A percentile compares a stretch with the other conserved stretches of the same genome.
These are phyloP conservation scores for Magnolia officinalis DNA, from an alignment of 164 flowering plant genomes.

Conservation along the genomic window DNA sequence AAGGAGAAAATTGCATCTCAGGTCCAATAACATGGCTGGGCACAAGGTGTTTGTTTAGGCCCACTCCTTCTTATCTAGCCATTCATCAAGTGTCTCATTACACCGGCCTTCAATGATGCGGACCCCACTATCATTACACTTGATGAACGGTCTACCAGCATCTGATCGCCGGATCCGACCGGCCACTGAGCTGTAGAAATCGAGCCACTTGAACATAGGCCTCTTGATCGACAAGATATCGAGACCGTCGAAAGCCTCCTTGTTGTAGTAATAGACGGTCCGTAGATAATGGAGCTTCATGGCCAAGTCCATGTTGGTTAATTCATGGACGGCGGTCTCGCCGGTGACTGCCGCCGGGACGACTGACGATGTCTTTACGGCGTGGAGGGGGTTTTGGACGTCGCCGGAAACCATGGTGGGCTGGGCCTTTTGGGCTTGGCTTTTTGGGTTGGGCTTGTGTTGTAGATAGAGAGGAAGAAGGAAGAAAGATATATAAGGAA, in stretches of 20 bases:
- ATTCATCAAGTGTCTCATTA: constrained; percentile 39
- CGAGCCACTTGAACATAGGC: constrained; percentile 56
- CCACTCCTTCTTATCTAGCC: constrained; percentile 24
- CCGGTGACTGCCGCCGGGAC: constrained; percentile 55
- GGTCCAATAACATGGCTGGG: constrained; percentile 46
- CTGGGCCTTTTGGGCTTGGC: background rate
- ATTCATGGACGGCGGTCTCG: constrained; percentile 30
- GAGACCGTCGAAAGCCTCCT: constrained; percentile 31
- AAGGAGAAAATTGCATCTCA: constrained; percentile 56
- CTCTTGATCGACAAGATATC: constrained; percentile 34
- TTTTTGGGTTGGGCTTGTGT: background rate
- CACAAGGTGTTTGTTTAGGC: constrained; percentile 26
- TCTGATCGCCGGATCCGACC: constrained; percentile 61
- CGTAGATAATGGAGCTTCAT: constrained; percentile 73
- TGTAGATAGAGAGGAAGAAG: background rate
- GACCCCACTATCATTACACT: constrained; percentile 74
- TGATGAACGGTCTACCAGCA: constrained; percentile 50
- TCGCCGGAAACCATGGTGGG: constrained; percentile 10
- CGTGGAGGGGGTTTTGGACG: constrained; percentile 22
- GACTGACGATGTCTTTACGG: constrained; percentile 46
- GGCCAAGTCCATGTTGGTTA: constrained; percentile 49
- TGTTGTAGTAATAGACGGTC: constrained; percentile 50
- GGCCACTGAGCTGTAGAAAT: constrained; percentile 17
- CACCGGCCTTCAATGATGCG: constrained; percentile 53
- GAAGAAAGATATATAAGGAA: background rate